Conservation (phyloP, 371 early-diverging fungal species). For the Mortierella sp. region DNA sequence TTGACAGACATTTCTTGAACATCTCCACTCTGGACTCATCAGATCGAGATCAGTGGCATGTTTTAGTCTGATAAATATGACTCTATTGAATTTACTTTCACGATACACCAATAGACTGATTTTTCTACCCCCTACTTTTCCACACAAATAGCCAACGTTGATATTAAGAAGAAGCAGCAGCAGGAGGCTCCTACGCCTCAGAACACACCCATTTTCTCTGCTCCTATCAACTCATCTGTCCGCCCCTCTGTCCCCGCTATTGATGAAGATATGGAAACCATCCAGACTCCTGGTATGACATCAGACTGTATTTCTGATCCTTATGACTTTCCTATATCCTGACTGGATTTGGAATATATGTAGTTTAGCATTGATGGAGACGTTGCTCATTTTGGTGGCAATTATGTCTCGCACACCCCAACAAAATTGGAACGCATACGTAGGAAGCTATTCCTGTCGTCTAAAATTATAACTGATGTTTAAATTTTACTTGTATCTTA, state of each 20-base stretch:
- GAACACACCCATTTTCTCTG: constrained; percentile 79
- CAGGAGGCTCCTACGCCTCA: constrained; percentile 80
- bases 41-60: background rate
- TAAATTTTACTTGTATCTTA: background rate
- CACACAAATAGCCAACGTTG: constrained; percentile 44
- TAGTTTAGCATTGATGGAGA: no score
- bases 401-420: constrained; percentile 14
- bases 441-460: constrained; percentile 23
- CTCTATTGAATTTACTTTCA: background rate
- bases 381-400: constrained; percentile 8
- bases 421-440: constrained; percentile 23
- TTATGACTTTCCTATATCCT: constrained; percentile 8
- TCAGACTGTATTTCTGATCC: background rate
- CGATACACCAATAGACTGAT: background rate
- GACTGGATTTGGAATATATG: background rate
- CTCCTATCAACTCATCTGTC: constrained; percentile 70
- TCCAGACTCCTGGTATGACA: constrained; percentile 56
- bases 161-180: constrained; percentile 67
- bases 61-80: background rate
- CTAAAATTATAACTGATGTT: constrained; percentile 5
- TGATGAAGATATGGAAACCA: constrained; percentile 65
- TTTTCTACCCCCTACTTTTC: background rate
- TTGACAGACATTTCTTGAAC: background rate
- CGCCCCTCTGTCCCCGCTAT: constrained; percentile 56
- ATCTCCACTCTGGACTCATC: no score